Evolutionary conservation across 164 flowering plant genomes (phyloP), one percentile per base, ranked within the genome.

Genomic region (Saururus chinensis): DNA sequence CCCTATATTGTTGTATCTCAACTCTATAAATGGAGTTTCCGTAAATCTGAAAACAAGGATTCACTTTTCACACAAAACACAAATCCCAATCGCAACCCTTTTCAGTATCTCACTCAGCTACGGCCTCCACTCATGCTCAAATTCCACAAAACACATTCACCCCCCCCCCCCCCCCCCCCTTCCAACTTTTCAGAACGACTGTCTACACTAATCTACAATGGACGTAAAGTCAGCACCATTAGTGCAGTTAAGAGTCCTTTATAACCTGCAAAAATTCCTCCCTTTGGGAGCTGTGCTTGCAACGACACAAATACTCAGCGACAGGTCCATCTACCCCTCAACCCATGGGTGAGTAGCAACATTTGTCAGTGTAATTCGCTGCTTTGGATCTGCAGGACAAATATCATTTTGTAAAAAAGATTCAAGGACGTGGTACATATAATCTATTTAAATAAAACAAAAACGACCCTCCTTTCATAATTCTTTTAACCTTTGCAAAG

Each of bases 311-410:
- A 74, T 80, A 80, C 53, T 71, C 75, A 30, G 89, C 95, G 49
- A 90, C 73, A 1, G 89, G 85, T 9, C 92, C 96, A 17, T 80
- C 81, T 60, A 81, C 84, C 22, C 87, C 45, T 80, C 63, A 53
- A 90, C 88, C 99, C 99, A 93, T 0, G 75, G 64, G 74, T 93
- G 96, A 37, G 67, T 75, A 19, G 86, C 83, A 56, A 84, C 85
- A 40, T 63, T 74, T 9, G 75, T 75, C 71, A 93, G 72, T 21
- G 79, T 77, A 71, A 93, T 41, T 73, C 99, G 74, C 57, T 74
- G 72, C 4, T 48, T 59, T 25, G 99, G 96, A 63, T 93, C 99
- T 93, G 82, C 67, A 57, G 22, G 13, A 30, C 37, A 48, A 19
- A 56, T 7, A 56, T 30, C 37, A 30, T 30, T 6, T 30, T 30